These are phyloP conservation scores for Hypomyces perniciosus DNA, from an alignment of 2,329 filamentous ascomycete genomes.

Conservation along the genomic window DNA sequence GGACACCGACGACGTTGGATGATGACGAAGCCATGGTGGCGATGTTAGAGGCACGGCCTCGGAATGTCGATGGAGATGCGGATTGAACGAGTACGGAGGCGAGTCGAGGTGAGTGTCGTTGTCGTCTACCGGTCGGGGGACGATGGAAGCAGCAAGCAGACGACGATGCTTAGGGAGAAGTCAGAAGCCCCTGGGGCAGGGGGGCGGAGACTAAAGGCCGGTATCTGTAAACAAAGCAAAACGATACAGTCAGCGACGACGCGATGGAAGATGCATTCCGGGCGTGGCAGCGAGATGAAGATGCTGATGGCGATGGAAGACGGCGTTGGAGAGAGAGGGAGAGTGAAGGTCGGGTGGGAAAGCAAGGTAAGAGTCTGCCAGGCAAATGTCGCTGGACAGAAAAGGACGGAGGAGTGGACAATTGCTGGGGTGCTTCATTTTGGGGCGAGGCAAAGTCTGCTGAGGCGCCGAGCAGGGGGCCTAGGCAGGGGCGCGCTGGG, in stretches of 20 bases:
- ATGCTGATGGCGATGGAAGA: constrained; percentile 3
- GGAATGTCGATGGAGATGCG: constrained; percentile 3
- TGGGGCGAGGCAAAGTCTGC: constrained; percentile 18
- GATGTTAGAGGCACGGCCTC: constrained; percentile 13
- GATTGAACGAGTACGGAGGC: constrained; percentile 8
- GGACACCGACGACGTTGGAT: constrained; percentile 96
- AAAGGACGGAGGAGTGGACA: constrained; percentile 12
- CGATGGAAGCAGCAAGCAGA: constrained; percentile 10
- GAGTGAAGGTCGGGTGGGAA: background rate
- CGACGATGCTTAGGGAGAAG: constrained; percentile 15
- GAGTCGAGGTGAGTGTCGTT: constrained; percentile 1
- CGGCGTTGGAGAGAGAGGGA: background rate
- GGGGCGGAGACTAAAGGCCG: constrained; percentile 13
- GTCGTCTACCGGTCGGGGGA: constrained; percentile 8
- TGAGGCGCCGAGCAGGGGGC: constrained; percentile 12
- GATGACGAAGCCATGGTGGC: constrained; percentile 74
- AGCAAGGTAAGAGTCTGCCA: background rate
- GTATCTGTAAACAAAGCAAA: constrained; percentile 12
- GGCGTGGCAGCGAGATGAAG: constrained; percentile 6
- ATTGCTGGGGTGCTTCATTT: constrained; percentile 11
- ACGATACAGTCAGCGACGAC: constrained; percentile 18
- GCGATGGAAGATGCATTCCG: constrained; percentile 18
- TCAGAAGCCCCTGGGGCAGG: constrained; percentile 15
- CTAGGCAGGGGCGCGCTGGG: constrained; percentile 8
- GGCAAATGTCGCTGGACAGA: constrained; percentile 1